Evolutionary conservation across 1,139 yeast species (phyloP), one percentile per base, ranked within the genome.

Genomic region (Magnusiomyces paraingens): DNA sequence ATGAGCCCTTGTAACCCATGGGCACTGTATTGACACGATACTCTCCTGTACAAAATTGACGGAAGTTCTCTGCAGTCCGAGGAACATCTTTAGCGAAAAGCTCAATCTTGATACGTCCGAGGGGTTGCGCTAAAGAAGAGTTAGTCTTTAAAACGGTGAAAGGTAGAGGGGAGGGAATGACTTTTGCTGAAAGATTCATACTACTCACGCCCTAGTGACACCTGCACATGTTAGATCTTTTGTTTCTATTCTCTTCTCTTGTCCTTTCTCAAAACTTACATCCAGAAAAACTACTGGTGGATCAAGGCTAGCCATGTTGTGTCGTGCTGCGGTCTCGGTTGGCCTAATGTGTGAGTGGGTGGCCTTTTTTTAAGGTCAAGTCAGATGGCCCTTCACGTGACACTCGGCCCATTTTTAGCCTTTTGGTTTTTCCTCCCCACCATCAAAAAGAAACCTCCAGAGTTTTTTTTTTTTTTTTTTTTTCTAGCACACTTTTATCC

Each of bases 1-100:
- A 74, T 6, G 90, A 80, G 26, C 84, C 84, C 67, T 87, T 86
- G 75, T 83, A 90, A 46, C 80, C 79, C 57, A 84, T 77, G 11
- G 90, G 80, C 2, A 66, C 60, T 0, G 72, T 71, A 47, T 69
- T 64, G 49, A 70, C 69, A 35, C 70, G 61, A 59, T 70, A 69
- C 58, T 79, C 83, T 8, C 83, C 83, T 0, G 83, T 79, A 61
- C 83, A 79, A 54, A 78, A 74, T 58, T 78, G 81, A 35, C 83
- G 66, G 62, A 79, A 79, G 64, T 79, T 79, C 58, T 80, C 83
- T 21, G 75, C 64, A 0, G 83, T 79, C 42, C 58, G 53, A 32
- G 82, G 82, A 12, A 76, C 63, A 36, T 69, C 66, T 8, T 71
- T 69, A 10, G 72, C 68, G 59, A 65, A 77, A 21, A 79, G 67